Evolutionary conservation across 352 stramenopile species (phyloP), one percentile per base, ranked within the genome.

Genomic region (Aphanomyces astaci): DNA sequence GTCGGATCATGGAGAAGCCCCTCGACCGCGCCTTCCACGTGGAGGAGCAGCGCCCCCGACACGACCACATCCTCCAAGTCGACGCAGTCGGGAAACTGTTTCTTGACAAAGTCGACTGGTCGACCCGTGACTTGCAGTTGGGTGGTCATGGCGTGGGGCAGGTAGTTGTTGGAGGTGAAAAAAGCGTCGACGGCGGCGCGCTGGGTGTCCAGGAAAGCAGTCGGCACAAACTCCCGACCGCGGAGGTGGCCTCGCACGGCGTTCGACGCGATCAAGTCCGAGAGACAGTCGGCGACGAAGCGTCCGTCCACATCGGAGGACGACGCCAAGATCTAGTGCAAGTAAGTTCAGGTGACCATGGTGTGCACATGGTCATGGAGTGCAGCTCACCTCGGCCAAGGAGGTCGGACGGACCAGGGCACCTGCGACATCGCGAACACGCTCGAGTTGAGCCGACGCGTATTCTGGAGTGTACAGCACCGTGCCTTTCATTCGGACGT

Each of bases 141-240:
- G 3, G 28, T 19, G 0, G 86, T 82, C 45, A 84, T 72, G 11
- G 75, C 53, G 56, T 92, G 76, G 32, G 88, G 78, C 31, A 93
- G 63, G 65, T 88, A 94, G 30, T 82, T 82, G 62, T 94, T 94
- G 66, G 92, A 76, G 72, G 88, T 76, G 64, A 93, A 94, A 65
- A 94, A 94, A n/a, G 79, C 88, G 73, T 83, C 88, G 76, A 93
- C 82, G 49, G 75, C 84, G 66, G 85, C 77, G 13, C 81, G 77
- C 73, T 94, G 86, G 1, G 81, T 76, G 4, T 81, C 82, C 54
- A 92, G 74, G 49, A 94, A 94, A 22, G 89, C 79, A 55, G 79
- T 85, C 7, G 86, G 86, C 22, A 94, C 79, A 67, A 89, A 94
- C 68, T 93, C 86, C 1, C 83, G 75, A 15, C 84, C 84, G 39